Evolutionary conservation across 2,329 filamentous ascomycete species (phyloP), one percentile per base, ranked within the genome.

Genomic region (Fusarium lateritium): DNA sequence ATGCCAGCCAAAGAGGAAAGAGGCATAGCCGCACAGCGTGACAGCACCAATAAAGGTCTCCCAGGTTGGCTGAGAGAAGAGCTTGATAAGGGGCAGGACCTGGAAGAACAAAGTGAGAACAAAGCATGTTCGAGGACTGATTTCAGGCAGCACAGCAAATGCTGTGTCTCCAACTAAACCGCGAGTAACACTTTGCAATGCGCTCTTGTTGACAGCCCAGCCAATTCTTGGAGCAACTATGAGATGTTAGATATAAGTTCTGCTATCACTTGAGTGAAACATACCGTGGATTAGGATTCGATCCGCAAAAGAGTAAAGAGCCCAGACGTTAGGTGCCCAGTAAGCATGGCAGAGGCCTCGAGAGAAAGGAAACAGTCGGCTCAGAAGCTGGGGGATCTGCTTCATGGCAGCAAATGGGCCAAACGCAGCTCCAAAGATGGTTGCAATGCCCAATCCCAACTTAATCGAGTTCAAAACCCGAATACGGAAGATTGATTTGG

Each of bases 281-380:
- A 78, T 83, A 97, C 94, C 80, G 73, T 90, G 88, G 62, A 99
- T 97, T 70, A 99, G 78, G 9, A 94, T 81, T 54, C 96, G 87
- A 76, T 99, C 96, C 3, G 87, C 83, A 77, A 98, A 97, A 0
- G 96, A 98, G 80, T 99, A 99, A 77, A 98, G 87, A 0, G 96
- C 95, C 96, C 96, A 99, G 2, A 97, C 83, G 72, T 99, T 99
- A 0, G 96, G 94, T 14, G 96, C 96, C 96, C 96, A 99, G 79
- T 99, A 99, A 1, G 96, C 96, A 82, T 99, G 96, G 77, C 95
- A 98, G 6, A 99, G 83, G 1, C 96, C 96, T 62, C 96, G 87
- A 2, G 94, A 94, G 79, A 99, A 99, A 1, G 96, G 96, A 74
- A 99, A 99, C 10, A 99, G 83, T 36, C 96, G 88, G 76, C 89